Evolutionary conservation across 2,329 filamentous ascomycete genomes (phyloP).

Genomic region (Trichoderma asperellum): DNA sequence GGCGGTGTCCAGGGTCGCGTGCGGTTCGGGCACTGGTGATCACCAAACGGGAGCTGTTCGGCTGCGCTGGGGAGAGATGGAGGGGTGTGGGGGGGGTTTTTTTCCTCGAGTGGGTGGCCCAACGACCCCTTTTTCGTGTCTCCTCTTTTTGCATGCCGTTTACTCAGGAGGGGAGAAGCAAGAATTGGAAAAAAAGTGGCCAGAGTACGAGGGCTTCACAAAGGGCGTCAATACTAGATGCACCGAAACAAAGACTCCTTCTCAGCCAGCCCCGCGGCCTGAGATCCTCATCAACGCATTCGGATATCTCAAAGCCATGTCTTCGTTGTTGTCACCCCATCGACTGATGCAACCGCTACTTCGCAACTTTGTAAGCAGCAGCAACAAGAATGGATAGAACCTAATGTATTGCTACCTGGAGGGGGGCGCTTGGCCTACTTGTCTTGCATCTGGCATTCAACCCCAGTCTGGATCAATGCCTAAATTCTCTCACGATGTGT

Average conservation of each 20-base stretch:
- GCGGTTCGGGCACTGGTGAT: conserved; percentile 22
- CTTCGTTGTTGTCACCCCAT: not conserved
- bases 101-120: conserved; percentile 7
- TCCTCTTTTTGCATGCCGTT: conserved; percentile 28
- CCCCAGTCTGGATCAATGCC: conserved; percentile 28
- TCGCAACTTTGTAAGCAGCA: not conserved
- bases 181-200: not conserved
- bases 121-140: conserved; percentile 24
- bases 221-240: not conserved
- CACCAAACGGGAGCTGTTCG: conserved; percentile 25
- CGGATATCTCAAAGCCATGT: not conserved
- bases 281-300: not conserved
- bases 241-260: not conserved
- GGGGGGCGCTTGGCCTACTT: conserved; percentile 1
- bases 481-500: conserved; percentile 25
- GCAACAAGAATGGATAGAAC: conserved; percentile 1
- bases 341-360: not conserved
- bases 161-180: conserved; percentile 4
- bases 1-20: conserved; percentile 28
- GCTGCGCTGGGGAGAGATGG: conserved; percentile 24
- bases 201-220: not conserved
- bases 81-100: conserved; percentile 12
- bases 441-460: conserved; percentile 27
- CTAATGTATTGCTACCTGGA: conserved; percentile 26
- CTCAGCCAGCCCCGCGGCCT: conserved; percentile 2